Base-by-base conservation (phyloP, 2,329 filamentous ascomycete species). In the Huntiella moniliformis region DNA sequence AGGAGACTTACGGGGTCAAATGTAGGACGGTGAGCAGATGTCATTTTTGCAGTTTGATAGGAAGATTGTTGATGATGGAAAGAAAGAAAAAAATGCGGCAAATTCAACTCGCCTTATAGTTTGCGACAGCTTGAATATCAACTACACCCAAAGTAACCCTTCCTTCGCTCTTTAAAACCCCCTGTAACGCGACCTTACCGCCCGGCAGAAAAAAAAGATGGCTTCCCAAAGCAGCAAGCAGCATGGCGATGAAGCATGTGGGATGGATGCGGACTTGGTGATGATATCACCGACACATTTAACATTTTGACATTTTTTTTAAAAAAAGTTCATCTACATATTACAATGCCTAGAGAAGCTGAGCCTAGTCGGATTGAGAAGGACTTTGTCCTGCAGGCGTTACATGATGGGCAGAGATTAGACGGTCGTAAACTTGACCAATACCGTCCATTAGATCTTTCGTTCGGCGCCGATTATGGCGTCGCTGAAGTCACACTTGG, bases 401-500 rank as follows among this genome's bases (percentile, higher is more conserved):
- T 98, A 8, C 70, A 78, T 54, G 77, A 94, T 56, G 75, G 82
- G 53, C 66, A 87, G 50, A 82, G 91, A 17, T 67, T 95, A 49
- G 91, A 98, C 63, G 82, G 82, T 54, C 82, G 91, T 53, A 67
- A 71, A 49, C 72, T 87, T 48, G 83, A 95, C 57, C 71, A 86
- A 56, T 91, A 83, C 61, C 77, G 91, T 53, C 68, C 76, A 41
- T 61, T 95, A 39, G 73, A 80, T 50, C 70, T 98, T 50, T 73
- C 69, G 3, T 94, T 96, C 62, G 86, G 86, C 43, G 80, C 94
- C 52, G 84, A 94, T 56, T 87, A 87, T 69, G 91, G 91, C 51
- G 77, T 88, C 54, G 84, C 81, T 54, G 84, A 94, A 56, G 82
- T 95, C 35, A 73, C 77, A 52, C 65, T 95, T 52, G 91, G 91